Percentiles rank a stretch among this genome's conserved stretches.
These are phyloP conservation scores for Skeletonema menzelii DNA, from an alignment of 108 stramenopile genomes.

Conservation along the genomic window DNA sequence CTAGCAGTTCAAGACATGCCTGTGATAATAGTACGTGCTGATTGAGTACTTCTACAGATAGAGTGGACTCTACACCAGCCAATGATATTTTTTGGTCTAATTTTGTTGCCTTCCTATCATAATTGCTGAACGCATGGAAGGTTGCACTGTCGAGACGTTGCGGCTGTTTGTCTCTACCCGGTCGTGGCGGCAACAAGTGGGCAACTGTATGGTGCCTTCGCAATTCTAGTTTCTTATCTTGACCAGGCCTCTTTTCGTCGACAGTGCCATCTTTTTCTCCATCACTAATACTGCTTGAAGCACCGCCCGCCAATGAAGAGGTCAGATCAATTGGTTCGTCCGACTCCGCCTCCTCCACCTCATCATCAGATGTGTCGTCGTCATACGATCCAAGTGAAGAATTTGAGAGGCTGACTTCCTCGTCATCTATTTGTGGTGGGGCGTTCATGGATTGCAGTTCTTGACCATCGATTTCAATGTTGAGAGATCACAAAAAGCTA, in stretches of 20 bases:
- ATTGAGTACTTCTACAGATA: not conserved
- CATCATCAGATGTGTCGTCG: not conserved
- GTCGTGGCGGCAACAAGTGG: not conserved
- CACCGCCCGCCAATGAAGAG: not conserved
- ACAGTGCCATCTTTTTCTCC: not conserved
- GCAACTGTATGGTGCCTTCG: not conserved
- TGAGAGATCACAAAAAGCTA: no score
- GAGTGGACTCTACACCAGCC: not conserved
- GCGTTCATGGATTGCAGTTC: not conserved
- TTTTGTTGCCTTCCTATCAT: not conserved
- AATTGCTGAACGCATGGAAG: not conserved
- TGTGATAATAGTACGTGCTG: not conserved
- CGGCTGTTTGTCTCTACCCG: not conserved
- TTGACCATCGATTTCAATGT: no score
- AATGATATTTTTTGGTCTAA: not conserved
- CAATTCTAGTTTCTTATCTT: not conserved
- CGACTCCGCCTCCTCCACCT: not conserved
- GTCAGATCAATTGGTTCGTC: not conserved
- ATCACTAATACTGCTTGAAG: not conserved
- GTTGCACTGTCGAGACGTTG: not conserved
- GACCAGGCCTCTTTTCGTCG: not conserved
- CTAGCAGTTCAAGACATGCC: not conserved
- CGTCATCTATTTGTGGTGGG: not conserved
- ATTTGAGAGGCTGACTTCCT: not conserved
- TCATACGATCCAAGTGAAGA: not conserved